Evolutionary conservation across 2,329 filamentous ascomycete genomes (phyloP), one percentile per base, ranked within the genome.

Genomic region (Volutella citrinella): DNA sequence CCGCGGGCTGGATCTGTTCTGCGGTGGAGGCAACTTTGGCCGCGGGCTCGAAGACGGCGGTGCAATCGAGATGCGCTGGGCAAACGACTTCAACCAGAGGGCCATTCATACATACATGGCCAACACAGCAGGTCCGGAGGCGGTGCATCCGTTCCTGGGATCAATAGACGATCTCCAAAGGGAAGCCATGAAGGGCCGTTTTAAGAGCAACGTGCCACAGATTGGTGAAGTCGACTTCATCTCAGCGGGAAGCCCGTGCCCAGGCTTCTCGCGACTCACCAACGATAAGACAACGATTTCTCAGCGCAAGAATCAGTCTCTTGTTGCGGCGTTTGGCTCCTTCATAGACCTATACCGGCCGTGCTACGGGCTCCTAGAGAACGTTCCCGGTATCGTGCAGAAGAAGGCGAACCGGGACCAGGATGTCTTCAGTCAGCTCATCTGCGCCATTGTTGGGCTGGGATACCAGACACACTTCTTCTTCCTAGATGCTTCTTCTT

Each of bases 1-100:
- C 8, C 65, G 64, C 6, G 83, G 81, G 0, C 60, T 91, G 5
- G 84, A 88, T 43, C 63, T 93, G 0, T 94, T 87, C 50, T 87
- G 82, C 45, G 87, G 87, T 1, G 82, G 83, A 13, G 87, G 87
- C 0, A 88, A 82, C 32, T 79, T 93, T 32, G 87, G 86, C 6
- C 72, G 84, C 19, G 87, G 86, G 0, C 65, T 94, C 0, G 85
- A 89, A 56, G 84, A 89, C 33, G 78, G 77, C 1, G 78, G 80
- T 1, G 78, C 69, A 0, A 69, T 89, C 1, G 55, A 78, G 17
- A 84, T 84, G 56, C 65, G 69, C 4, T 84, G 77, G 66, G 78
- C 78, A 0, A 81, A 90, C 17, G 87, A 94, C 49, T 76, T 78
- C 38, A 75, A 73, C 36, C 46, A 62, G 1, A 61, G 67, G 6